Percentiles rank a stretch among this genome's conserved stretches.
These are phyloP conservation scores for Sabuloglossum arenarium DNA, from an alignment of 495 filamentous ascomycete genomes.

Conservation along the genomic window DNA sequence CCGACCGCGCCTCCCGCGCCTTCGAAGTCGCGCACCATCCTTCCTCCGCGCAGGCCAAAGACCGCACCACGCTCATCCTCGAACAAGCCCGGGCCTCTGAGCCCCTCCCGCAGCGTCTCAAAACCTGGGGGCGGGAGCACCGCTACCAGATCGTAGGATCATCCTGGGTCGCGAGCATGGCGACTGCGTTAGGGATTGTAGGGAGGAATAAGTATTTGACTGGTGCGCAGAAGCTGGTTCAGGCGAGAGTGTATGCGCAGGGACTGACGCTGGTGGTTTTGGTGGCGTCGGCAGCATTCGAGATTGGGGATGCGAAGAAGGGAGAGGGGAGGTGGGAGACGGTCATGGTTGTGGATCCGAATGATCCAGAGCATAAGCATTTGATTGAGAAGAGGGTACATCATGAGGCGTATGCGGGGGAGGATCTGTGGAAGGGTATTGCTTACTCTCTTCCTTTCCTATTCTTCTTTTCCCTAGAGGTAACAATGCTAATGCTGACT, in stretches of 20 bases:
- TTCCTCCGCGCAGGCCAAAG: constrained; percentile 40
- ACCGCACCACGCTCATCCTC: constrained; percentile 32
- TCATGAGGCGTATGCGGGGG: constrained; percentile 51
- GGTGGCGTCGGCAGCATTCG: constrained; percentile 69
- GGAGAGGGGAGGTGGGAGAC: constrained; percentile 61
- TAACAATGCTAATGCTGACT: not conserved
- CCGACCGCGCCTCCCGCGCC: constrained; percentile 54
- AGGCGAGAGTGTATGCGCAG: constrained; percentile 97
- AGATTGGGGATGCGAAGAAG: constrained; percentile 60
- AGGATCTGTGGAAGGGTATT: constrained; percentile 75
- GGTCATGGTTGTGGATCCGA: constrained; percentile 46
- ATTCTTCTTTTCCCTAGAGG: not conserved
- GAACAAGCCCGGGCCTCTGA: constrained; percentile 28
- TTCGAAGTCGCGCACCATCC: constrained; percentile 55
- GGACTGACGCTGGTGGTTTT: constrained; percentile 78
- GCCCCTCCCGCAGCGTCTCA: constrained; percentile 29
- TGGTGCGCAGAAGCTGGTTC: constrained; percentile 76
- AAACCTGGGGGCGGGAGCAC: constrained; percentile 50
- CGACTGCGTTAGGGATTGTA: constrained; percentile 51
- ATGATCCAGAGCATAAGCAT: constrained; percentile 50
- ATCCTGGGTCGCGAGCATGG: constrained; percentile 73
- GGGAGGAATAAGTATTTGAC: constrained; percentile 57
- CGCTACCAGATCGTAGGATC: constrained; percentile 75
- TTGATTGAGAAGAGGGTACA: constrained; percentile 50
- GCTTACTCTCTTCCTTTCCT: constrained; percentile 10